These are phyloP conservation scores for Cicer arietinum DNA, from an alignment of 306 rosid species.

Conservation along the genomic window DNA sequence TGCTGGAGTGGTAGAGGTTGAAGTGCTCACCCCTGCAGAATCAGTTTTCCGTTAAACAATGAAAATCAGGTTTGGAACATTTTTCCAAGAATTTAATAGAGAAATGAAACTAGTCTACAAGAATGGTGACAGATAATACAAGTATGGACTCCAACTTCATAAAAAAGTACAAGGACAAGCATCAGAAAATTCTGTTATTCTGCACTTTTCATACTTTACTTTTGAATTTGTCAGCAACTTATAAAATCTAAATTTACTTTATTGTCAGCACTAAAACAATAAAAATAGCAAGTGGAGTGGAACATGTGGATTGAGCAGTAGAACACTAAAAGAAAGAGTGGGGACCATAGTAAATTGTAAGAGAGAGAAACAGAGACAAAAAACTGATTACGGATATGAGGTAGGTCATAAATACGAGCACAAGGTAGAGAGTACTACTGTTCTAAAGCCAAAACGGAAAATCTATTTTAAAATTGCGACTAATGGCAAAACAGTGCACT, in stretches of 20 bases:
- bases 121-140: not conserved
- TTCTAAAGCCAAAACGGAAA: too few relatives aligned
- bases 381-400: too few relatives aligned
- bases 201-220: constrained; percentile 9
- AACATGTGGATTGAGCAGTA: too few relatives aligned
- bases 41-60: constrained; percentile 22
- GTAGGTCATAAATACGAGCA: too few relatives aligned
- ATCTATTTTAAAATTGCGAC: too few relatives aligned
- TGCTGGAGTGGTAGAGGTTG: constrained; percentile 57
- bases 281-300: too few relatives aligned
- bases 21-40: constrained; percentile 61
- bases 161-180: constrained; percentile 23
- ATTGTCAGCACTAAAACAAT: too few relatives aligned
- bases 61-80: constrained; percentile 26
- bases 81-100: not conserved
- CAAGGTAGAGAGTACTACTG: too few relatives aligned
- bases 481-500: too few relatives aligned
- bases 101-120: constrained; percentile 12
- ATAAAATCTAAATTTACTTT: not conserved
- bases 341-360: too few relatives aligned
- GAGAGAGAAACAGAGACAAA: too few relatives aligned
- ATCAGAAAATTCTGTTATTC: constrained; percentile 4
- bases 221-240: constrained; percentile 19
- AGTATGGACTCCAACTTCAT: constrained; percentile 1
- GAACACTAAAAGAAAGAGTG: too few relatives aligned